Evolutionary conservation across 805 yeast genomes (phyloP), one percentile per base, ranked within the genome.

Genomic region (Peterozyma xylosa): DNA sequence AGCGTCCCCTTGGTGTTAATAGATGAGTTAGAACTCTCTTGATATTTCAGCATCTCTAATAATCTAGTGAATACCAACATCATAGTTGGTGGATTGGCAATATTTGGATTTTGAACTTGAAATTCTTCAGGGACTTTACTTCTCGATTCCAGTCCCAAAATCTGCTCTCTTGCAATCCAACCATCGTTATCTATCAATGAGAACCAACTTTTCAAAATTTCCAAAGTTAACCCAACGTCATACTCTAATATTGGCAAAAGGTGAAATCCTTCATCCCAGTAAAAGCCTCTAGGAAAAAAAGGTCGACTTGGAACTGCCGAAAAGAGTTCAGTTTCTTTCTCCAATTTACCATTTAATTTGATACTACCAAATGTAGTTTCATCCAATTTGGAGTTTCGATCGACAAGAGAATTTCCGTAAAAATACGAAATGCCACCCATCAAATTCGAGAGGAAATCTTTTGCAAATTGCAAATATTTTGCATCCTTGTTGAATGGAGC

Each of bases 251-350:
- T 67, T 7, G 95, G 95, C 35, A 90, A 67, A 47, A 91, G 68
- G 60, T 91, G 96, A 63, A 93, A 93, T 0, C 99, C 99, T 64
- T 93, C 99, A 63, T 93, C 99, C 99, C 99, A 93, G 57, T 86
- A 88, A 57, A 93, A 93, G 0, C 99, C 99, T 50, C 99, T 74
- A 3, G 99, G 98, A 63, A 93, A 93, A 56, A 86, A 87, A 0
- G 96, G 87, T 42, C 99, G 73, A 40, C 96, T 86, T 2, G 99
- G 99, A 32, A 88, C 93, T 17, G 88, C 71, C 0, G 93, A 76
- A 54, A 89, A 86, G 40, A 93, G 64, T 50, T 82, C 86, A 48
- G 67, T 63, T 1, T 96, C 96, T 0, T 90, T 93, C 55, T 86
- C 96, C 11, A 68, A 62, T n/a, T 56, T 47, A 0, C 90, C 88